Evolutionary conservation across 2,329 filamentous ascomycete species (phyloP), one percentile per base, ranked within the genome.

Genomic region (Apiospora rasikravindrae): DNA sequence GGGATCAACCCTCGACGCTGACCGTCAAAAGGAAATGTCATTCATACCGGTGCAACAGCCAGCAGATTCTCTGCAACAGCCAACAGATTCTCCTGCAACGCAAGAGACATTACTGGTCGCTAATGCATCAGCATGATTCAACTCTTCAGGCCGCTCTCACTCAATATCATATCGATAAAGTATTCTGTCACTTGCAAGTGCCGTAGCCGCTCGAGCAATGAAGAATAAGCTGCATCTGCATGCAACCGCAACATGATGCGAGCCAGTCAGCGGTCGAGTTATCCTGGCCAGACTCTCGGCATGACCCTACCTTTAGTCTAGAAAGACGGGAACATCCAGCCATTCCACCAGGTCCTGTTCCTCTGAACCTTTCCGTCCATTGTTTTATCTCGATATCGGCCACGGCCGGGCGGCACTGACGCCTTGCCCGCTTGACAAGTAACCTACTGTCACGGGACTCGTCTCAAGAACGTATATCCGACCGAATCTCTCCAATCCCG

Each of bases 21-120:
- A 40, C 57, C 57, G 57, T 64, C 5, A 19, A 64, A 64, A 40
- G 57, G 57, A 40, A 64, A 64, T 64, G 57, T 64, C 57, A 40
- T 37, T 64, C 57, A 61, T 37, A 61, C 29, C 29, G 37, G 26
- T 33, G 29, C 53, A 37, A 61, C 29, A 10, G 33, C 16, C 53
- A 37, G 33, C 29, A 22, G 33, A n/a, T n/a, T 64, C 19, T 10
- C 19, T 33, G 29, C 53, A 37, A 61, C 29, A 10, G 33, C 16
- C 53, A 37, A 33, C 29, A 22, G 33, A n/a, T n/a, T 64, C 19
- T 10, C 19, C 29, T 61, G 29, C 53, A 29, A 22, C 19, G 53
- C 29, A 40, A 19, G 33, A 40, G 4, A 11, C 57, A 40, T 64
- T 40, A 24, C 33, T 40, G 22, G 33, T 64, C 57, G 33, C 33